A percentile compares a stretch with the other conserved stretches of the same genome.
phyloP scores from a whole-genome alignment of 106 monocot species.

The Dendrobium huoshanense region DNA sequence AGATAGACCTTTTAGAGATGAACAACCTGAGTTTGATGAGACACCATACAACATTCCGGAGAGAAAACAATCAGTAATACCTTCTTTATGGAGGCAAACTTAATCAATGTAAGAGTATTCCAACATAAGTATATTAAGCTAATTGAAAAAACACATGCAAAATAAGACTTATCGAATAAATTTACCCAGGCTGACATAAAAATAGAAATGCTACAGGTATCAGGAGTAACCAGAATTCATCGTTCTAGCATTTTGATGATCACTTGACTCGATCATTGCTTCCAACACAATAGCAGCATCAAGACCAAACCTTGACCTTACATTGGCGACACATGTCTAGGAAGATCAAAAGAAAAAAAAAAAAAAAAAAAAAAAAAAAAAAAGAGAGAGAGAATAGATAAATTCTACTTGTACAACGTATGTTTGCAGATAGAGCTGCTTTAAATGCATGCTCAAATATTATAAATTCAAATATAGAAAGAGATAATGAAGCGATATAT shows the following conservation, averaged over 20 bases:
- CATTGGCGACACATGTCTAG: slow-evolving; percentile 30
- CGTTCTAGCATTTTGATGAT: slow-evolving; percentile 9
- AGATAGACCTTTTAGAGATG: background rate
- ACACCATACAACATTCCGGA: background rate
- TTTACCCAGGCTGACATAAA: background rate
- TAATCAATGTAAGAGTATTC: background rate
- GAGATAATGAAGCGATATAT: background rate
- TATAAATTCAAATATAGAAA: background rate
- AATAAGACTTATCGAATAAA: background rate
- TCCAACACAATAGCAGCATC: slow-evolving; percentile 46
- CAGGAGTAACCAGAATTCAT: slow-evolving; percentile 23
- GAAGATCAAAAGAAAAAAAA: slow-evolving; percentile 4
- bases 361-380: background rate
- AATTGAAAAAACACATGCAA: background rate
- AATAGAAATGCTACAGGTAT: background rate
- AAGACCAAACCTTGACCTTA: slow-evolving; percentile 18
- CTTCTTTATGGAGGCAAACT: background rate
- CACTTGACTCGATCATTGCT: slow-evolving; percentile 37
- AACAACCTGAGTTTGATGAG: background rate
- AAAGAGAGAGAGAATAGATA: background rate
- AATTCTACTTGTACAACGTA: background rate
- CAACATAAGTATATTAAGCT: background rate
- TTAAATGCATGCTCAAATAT: background rate
- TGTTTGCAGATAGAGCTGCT: background rate
- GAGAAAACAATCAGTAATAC: background rate